Base-by-base conservation (phyloP, 768 basidiomycete genomes). In the Kondoa subrosea region DNA sequence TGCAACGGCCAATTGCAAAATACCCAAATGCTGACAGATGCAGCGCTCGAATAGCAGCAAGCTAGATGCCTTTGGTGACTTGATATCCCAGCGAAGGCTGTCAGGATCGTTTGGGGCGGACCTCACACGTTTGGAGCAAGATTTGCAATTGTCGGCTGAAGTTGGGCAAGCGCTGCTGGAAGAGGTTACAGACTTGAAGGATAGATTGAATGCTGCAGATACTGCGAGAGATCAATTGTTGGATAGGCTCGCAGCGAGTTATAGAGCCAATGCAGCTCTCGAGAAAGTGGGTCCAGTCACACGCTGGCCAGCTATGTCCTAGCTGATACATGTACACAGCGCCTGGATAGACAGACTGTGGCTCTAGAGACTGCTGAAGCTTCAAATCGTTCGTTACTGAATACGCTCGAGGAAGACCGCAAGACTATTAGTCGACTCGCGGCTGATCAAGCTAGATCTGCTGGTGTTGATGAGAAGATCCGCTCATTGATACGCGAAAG, bases 331-430 rank as follows among this genome's bases (percentile, higher is more conserved):
- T n/a, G n/a, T n/a, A n/a, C n/a, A 25, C 67, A 91, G 88, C 83
- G 86, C 34, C 80, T 91, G 34, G 85, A 85, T 4, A 87, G 89
- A 75, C 85, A 88, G 21, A 78, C 89, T 21, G 80, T 89, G 57
- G 87, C 89, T 75, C 87, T 82, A 65, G 91, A 93, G 77, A 82
- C 89, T 34, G 81, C 85, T 1, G 91, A 93, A 72, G 80, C 83
- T 1, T 86, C 89, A 12, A 88, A 84, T 73, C 87, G 87, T 75
- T 82, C 83, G 3, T 79, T 88, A 15, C 76, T 87, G 30, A 81
- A 84, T 56, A 87, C 91, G 72, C 80, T 91, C 33, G 84, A 88
- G 66, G 87, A 87, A 66, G 84, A 87, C 21, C 83, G 85, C 68
- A 79, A 80, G 25, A 81, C 82, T 25, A 83, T 90, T 63, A 82